Conservation (phyloP, 192 early-diverging fungal species). For the Spizellomyces sp. region DNA sequence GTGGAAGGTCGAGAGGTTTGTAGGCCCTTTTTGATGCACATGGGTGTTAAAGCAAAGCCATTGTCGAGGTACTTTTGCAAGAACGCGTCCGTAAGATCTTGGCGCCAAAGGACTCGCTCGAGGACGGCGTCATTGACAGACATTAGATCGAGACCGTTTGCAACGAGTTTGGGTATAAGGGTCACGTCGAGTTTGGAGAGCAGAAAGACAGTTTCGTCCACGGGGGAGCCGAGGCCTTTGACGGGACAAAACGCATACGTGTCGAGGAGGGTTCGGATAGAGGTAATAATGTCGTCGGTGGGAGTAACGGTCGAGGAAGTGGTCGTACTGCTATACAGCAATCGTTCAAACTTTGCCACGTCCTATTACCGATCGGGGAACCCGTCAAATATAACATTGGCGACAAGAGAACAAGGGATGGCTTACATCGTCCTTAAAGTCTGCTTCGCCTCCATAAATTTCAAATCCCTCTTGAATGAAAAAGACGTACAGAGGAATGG, state of each 20-base stretch:
- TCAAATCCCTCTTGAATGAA: conserved; percentile 41
- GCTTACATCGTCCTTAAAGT: conserved; percentile 49
- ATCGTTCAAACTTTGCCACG: conserved; percentile 44
- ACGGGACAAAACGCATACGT: conserved; percentile 43
- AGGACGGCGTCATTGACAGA: conserved; percentile 48
- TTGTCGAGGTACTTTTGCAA: conserved; percentile 36
- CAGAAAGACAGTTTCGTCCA: conserved; percentile 49
- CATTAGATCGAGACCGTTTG: conserved; percentile 42
- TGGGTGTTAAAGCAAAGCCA: conserved; percentile 40
- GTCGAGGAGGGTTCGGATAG: conserved; percentile 28
- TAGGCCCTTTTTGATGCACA: conserved; percentile 46
- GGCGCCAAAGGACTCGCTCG: conserved; percentile 48
- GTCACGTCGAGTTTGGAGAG: conserved; percentile 42
- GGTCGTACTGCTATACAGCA: conserved; percentile 20
- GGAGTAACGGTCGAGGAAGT: neutral
- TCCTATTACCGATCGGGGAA: conserved; percentile 21
- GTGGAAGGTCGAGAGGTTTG: conserved; percentile 39
- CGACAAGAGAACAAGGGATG: neutral
- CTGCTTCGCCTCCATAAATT: conserved; percentile 32
- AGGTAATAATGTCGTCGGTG: conserved; percentile 14
- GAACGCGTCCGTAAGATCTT: conserved; percentile 36
- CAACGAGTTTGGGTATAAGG: conserved; percentile 30
- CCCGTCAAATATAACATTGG: neutral
- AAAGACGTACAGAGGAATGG: conserved; percentile 34
- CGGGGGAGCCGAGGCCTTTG: conserved; percentile 36